Conservation (phyloP, 1,284 basidiomycete species). For the Austropuccinia psidii region DNA sequence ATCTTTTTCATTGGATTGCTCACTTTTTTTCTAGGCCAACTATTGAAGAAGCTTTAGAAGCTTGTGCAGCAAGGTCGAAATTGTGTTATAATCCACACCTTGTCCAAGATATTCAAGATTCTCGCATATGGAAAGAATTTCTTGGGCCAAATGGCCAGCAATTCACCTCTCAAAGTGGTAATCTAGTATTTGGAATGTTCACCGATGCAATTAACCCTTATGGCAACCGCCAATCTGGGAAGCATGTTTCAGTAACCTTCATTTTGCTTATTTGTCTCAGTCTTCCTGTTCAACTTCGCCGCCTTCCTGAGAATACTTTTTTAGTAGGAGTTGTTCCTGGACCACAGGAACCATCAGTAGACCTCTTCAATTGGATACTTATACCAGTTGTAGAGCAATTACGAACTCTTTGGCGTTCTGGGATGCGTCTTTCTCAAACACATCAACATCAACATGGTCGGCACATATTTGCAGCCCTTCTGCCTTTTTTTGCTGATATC, state of each 20-base stretch:
- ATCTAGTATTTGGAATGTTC: slow-evolving; percentile 7
- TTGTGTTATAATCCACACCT: background rate
- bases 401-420: slow-evolving; percentile 44
- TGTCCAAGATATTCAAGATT: slow-evolving; percentile 5
- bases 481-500: slow-evolving; percentile 38
- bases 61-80: background rate
- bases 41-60: background rate
- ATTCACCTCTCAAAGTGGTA: background rate
- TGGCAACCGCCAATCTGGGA: background rate
- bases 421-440: slow-evolving; percentile 39
- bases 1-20: slow-evolving; percentile 16
- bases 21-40: background rate
- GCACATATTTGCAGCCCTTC: slow-evolving; percentile 5
- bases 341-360: slow-evolving; percentile 37
- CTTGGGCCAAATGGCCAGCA: background rate
- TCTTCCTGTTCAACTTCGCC: slow-evolving; percentile 45
- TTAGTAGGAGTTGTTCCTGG: slow-evolving; percentile 49
- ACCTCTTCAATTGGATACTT: slow-evolving; percentile 46
- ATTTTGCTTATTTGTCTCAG: background rate
- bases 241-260: background rate
- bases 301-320: slow-evolving; percentile 48
- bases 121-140: slow-evolving; percentile 13
- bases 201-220: slow-evolving; percentile 19
- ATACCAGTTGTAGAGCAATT: slow-evolving; percentile 45
- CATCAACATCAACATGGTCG: background rate